Base-by-base conservation (phyloP, 805 yeast species). In the Grigorovia yakushimaensis region DNA sequence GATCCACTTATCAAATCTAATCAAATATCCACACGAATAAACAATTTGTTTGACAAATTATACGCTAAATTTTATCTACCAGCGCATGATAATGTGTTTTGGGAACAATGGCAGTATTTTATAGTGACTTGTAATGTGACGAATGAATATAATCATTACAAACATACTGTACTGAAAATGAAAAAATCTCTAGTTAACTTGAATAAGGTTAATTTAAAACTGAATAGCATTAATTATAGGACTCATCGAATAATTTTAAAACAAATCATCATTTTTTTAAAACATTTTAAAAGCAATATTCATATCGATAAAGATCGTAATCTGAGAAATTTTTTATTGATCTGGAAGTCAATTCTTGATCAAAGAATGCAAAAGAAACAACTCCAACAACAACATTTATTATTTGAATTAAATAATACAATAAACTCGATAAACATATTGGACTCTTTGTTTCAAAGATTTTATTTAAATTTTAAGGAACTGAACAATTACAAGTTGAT, bases 81-180 rank as follows among this genome's bases (percentile, higher is more conserved):
- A 38, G 44, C 35, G 9, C n/a, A 30, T 4, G 39, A 51, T 27
- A 49, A 49, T 23, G 52, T 50, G 30, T 78, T 77, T 52, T 51
- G 67, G 23, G 82, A 78, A 48, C 76, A 76, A 51, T 74, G 77
- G 51, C 69, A 76, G 42, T 78, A 77, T 55, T 58, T 67, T 3
- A 57, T 78, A 2, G 69, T 77, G 5, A 70, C 79, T 4, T 73
- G 79, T 7, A 74, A 71, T 46, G 59, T 77, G 18, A 56, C 78
- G 33, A 73, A 72, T 47, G 73, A 68, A 51, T 43, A 65, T 61
- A 27, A 66, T 62, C 39, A 53, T 56, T 36, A 61, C 57, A 43
- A 61, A 58, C 33, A 59, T 51, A 47, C 53, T 11, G 37, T 33
- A n/a, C 46, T 51, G 48, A 49, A 57, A 41, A 44, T 52, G 5